Percentiles rank a stretch among this genome's conserved stretches.
Conservation (phyloP, 2,329 filamentous ascomycete genomes). For the Sclerotinia spermophila region DNA sequence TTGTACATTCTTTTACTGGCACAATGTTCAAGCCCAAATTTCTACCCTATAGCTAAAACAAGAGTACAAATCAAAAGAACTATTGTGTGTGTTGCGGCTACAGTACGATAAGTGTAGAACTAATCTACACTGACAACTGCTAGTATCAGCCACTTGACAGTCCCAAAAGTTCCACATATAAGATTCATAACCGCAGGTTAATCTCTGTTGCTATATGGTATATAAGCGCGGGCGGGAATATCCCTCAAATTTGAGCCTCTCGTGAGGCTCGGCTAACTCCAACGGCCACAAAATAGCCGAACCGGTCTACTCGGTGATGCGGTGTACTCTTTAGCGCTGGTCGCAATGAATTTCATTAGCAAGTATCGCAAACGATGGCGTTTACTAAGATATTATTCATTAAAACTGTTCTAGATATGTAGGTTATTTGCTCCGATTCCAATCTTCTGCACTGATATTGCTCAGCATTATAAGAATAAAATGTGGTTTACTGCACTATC, state of each 20-base stretch:
- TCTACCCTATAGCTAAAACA: not conserved
- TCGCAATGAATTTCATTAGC: fast-evolving
- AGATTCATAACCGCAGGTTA: not conserved
- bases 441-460: not conserved
- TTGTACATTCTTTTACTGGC: not conserved
- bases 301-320: not conserved
- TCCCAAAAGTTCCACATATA: fast-evolving
- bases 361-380: no score
- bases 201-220: not conserved
- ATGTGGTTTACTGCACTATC: not conserved
- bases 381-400: not conserved
- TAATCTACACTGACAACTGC: not conserved
- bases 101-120: not conserved
- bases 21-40: not conserved
- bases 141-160: not conserved
- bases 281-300: not conserved
- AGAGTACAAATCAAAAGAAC: not conserved
- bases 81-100: not conserved
- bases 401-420: not conserved
- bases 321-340: not conserved
- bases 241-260: not conserved
- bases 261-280: not conserved
- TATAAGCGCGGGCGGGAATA: not conserved
- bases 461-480: not conserved
- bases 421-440: not conserved